Conservation (phyloP, 2,329 filamentous ascomycete genomes). For the Emmonsiellopsis sp. region DNA sequence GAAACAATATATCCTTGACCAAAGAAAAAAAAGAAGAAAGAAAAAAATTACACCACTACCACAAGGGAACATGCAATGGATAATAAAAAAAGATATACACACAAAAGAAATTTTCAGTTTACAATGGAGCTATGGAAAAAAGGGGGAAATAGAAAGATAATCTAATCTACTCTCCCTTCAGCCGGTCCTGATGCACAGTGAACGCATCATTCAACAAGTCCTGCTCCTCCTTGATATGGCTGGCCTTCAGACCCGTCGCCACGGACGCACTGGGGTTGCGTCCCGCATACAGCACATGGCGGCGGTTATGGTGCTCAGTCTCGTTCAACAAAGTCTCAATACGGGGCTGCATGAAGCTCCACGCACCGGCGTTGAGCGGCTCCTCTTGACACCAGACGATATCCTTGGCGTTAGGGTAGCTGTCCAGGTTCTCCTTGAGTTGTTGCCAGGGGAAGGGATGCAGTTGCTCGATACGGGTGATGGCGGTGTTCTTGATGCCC, state of each 20-base stretch:
- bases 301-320: slow-evolving; percentile 82
- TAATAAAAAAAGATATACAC: not conserved
- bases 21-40: not conserved
- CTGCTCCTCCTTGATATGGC: slow-evolving; percentile 86
- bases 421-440: slow-evolving; percentile 91
- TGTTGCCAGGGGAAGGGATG: slow-evolving; percentile 99
- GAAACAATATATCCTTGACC: not conserved
- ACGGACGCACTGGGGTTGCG: slow-evolving; percentile 88
- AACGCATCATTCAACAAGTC: slow-evolving; percentile 63
- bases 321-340: slow-evolving; percentile 94
- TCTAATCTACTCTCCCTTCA: slow-evolving; percentile 52
- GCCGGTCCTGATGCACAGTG: slow-evolving; percentile 53
- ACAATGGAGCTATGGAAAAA: too few relatives aligned
- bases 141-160: not conserved
- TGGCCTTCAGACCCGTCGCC: slow-evolving; percentile 81
- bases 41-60: not conserved
- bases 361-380: slow-evolving; percentile 91
- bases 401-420: slow-evolving; percentile 93
- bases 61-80: not conserved
- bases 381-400: slow-evolving; percentile 98
- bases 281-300: slow-evolving; percentile 94
- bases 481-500: slow-evolving; percentile 78
- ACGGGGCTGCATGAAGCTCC: slow-evolving; percentile 94
- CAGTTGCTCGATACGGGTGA: slow-evolving; percentile 93
- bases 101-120: too few relatives aligned